Evolutionary conservation across 768 basidiomycete species (phyloP).

Genomic region (Cubamyces sp.): DNA sequence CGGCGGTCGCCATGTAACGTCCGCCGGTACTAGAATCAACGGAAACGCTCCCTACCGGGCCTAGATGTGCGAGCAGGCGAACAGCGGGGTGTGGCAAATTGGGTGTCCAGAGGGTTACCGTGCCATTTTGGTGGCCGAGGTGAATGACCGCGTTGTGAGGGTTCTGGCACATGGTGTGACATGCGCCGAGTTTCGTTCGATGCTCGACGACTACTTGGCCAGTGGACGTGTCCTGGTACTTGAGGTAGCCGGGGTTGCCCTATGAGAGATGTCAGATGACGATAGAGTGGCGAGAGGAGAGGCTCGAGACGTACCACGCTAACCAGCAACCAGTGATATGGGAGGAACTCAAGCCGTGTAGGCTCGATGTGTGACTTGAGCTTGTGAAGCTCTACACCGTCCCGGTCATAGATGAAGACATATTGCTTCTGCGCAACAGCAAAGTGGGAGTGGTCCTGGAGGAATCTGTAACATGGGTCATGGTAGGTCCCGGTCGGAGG

Average conservation of each 20-base stretch:
- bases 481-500: not conserved
- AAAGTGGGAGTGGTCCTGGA: constrained; percentile 91
- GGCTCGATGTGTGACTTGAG: constrained; percentile 87
- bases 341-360: constrained; percentile 87
- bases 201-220: constrained; percentile 86
- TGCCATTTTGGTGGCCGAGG: constrained; percentile 93
- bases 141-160: constrained; percentile 92
- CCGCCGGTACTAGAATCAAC: constrained; percentile 88
- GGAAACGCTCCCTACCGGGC: constrained; percentile 79
- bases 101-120: constrained; percentile 96
- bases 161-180: constrained; percentile 87
- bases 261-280: constrained; percentile 29
- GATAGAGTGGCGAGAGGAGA: not conserved
- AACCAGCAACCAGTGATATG: constrained; percentile 93
- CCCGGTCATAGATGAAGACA: constrained; percentile 92
- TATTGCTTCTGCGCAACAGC: constrained; percentile 97
- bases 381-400: constrained; percentile 91
- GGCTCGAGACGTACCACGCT: constrained; percentile 61
- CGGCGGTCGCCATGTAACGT: constrained; percentile 88
- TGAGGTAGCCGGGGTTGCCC: constrained; percentile 90
- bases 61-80: constrained; percentile 87
- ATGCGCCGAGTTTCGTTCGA: constrained; percentile 87
- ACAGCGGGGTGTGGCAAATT: constrained; percentile 92
- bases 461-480: constrained; percentile 55
- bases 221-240: constrained; percentile 97